Base-by-base conservation (phyloP, 1,284 basidiomycete species). In the Peniophora sp. region DNA sequence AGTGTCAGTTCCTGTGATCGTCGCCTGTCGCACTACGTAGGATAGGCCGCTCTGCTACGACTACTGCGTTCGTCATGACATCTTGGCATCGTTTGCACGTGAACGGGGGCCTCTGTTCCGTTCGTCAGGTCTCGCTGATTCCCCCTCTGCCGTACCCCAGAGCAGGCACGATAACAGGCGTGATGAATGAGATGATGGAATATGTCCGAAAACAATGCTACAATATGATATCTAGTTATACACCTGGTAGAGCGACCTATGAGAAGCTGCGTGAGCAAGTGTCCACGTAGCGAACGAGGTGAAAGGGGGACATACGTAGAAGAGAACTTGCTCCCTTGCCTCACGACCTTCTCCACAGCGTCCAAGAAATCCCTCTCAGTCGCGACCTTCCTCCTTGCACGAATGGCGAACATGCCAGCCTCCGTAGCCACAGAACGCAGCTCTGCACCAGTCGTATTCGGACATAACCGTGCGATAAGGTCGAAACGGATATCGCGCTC, bases 341-440 rank as follows among this genome's bases (percentile, higher is more conserved):
- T 79, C 47, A 98, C 93, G 52, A 98, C 96, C 74, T 98, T 98
- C 73, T 99, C 96, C 3, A 99, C 96, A 3, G 94, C 92, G 63
- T 97, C 93, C 62, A 99, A 71, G 73, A 98, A 99, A 71, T 99
- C 97, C 52, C 93, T 85, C 66, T 99, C 97, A 3, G 92, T 95
- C 0, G 96, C 94, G 6, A 99, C 93, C 71, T 99, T 98, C 68
- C 97, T 80, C 60, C 97, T 78, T 51, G 94, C 92, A 54, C 97
- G 87, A 61, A 99, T 99, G 1, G 97, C 96, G 71, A 97, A 99
- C 97, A 99, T 99, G 41, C 97, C 97, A 34, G 97, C 97, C 78
- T 98, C 97, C 15, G 97, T 99, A 9, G 95, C 95, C 9, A 99
- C 96, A 23, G 92, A 94, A 49, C 95, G 85, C 54, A 99, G 70